phyloP scores from a whole-genome alignment of 495 filamentous ascomycete species.

The Podospora pseudoanserina region DNA sequence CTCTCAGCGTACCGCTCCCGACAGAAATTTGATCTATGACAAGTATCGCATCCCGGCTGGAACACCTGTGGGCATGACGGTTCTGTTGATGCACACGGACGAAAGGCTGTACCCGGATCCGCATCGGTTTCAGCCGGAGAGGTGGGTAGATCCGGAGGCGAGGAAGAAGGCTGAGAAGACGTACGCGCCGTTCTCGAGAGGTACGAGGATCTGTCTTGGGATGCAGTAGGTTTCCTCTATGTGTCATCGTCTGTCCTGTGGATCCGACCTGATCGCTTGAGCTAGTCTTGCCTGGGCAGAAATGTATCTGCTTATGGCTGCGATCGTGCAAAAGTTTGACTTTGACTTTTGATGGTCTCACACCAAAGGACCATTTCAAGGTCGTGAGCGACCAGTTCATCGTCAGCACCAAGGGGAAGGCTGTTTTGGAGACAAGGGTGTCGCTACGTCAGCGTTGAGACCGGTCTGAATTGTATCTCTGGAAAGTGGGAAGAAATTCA shows the following conservation, averaged over 20 bases:
- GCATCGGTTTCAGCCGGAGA: slow-evolving; percentile 19
- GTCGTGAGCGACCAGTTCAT: slow-evolving; percentile 29
- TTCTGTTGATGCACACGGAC: slow-evolving; percentile 31
- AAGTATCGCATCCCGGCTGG: slow-evolving; percentile 49
- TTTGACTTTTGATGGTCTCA: slow-evolving; percentile 23
- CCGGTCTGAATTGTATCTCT: too few species aligned
- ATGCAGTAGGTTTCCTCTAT: slow-evolving; percentile 28
- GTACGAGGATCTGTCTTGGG: slow-evolving; percentile 29
- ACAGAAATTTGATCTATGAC: slow-evolving; percentile 35
- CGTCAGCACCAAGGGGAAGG: slow-evolving; percentile 25
- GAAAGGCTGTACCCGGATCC: slow-evolving; percentile 24
- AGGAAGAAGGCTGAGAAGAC: slow-evolving; percentile 17
- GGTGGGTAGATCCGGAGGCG: slow-evolving; percentile 20
- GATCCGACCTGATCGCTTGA: neutral
- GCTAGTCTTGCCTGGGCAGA: slow-evolving; percentile 31
- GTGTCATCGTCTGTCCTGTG: neutral
- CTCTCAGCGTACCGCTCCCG: slow-evolving; percentile 33
- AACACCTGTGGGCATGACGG: slow-evolving; percentile 36
- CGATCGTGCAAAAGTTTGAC: slow-evolving; percentile 23
- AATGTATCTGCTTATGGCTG: slow-evolving; percentile 25
- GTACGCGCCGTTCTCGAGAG: slow-evolving; percentile 28
- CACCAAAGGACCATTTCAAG: slow-evolving; percentile 21
- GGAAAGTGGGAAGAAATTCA: too few species aligned
- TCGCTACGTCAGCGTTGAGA: neutral
- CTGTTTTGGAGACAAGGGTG: slow-evolving; percentile 1